These are phyloP conservation scores for Paraconiothyrium brasiliense DNA, from an alignment of 2,329 filamentous ascomycete genomes.

Conservation along the genomic window DNA sequence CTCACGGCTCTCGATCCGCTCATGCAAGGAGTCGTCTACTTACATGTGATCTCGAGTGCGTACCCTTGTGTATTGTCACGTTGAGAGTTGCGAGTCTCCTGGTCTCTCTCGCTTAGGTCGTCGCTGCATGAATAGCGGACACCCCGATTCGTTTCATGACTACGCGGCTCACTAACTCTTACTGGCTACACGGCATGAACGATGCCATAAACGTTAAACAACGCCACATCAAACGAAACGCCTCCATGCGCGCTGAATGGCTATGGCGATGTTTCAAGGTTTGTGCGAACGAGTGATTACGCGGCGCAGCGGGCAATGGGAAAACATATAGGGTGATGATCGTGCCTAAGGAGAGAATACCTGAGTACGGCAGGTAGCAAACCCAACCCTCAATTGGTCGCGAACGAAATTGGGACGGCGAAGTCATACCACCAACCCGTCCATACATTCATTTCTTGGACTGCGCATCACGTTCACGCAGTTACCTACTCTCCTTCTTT, in stretches of 20 bases:
- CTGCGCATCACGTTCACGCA: no score
- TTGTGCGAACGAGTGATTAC: background rate
- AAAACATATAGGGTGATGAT: background rate
- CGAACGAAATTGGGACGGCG: no score
- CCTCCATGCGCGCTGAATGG: background rate
- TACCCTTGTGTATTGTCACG: no score
- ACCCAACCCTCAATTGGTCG: no score
- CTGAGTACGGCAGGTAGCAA: no score
- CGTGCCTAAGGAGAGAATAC: background rate
- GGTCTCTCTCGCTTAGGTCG: background rate
- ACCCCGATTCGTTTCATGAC: constrained; percentile 8
- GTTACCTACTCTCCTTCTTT: background rate
- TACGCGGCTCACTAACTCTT: background rate
- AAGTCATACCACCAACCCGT: no score
- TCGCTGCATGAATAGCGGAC: constrained; percentile 2
- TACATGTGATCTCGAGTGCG: no score
- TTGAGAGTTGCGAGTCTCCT: background rate
- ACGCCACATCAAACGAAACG: constrained; percentile 7
- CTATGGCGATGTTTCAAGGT: background rate
- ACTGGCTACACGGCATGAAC: constrained; percentile 6
- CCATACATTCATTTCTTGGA: no score
- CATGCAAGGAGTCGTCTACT: no score
- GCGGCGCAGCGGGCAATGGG: background rate
- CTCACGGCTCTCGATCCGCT: no score
- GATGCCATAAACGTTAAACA: constrained; percentile 6